Conservation (phyloP, 768 basidiomycete genomes). For the Phanerochaete sordida region DNA sequence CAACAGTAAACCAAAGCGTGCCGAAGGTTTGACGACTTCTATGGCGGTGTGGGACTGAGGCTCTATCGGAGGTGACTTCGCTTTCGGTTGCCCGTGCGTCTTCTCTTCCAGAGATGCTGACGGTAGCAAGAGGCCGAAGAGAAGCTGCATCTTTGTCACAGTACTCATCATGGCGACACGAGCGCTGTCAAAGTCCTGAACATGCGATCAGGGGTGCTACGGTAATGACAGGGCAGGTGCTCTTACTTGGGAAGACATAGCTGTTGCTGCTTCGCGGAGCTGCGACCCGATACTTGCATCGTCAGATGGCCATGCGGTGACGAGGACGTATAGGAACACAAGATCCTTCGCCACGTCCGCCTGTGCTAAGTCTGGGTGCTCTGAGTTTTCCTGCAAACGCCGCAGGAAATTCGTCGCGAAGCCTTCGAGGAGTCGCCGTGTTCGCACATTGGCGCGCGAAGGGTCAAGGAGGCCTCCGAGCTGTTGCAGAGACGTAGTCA, state of each 20-base stretch:
- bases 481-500: constrained; percentile 53
- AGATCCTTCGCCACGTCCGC: background rate
- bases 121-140: constrained; percentile 60
- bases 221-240: too few species aligned
- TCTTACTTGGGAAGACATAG: background rate
- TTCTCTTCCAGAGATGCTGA: constrained; percentile 17
- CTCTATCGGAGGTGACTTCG: constrained; percentile 52
- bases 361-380: background rate
- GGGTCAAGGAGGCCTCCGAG: constrained; percentile 44
- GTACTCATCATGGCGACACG: background rate
- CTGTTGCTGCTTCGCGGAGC: background rate
- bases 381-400: background rate
- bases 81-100: constrained; percentile 37
- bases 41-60: constrained; percentile 56
- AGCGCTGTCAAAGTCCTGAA: background rate
- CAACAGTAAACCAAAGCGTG: constrained; percentile 73
- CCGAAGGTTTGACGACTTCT: constrained; percentile 64
- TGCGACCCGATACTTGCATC: background rate
- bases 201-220: too few species aligned
- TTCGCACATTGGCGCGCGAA: background rate
- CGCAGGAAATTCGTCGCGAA: background rate
- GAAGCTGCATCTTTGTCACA: constrained; percentile 39
- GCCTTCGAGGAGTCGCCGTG: background rate
- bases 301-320: constrained; percentile 17
- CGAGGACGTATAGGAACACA: background rate